Conservation (phyloP, 2,329 filamentous ascomycete species). For the Microsporum canis region DNA sequence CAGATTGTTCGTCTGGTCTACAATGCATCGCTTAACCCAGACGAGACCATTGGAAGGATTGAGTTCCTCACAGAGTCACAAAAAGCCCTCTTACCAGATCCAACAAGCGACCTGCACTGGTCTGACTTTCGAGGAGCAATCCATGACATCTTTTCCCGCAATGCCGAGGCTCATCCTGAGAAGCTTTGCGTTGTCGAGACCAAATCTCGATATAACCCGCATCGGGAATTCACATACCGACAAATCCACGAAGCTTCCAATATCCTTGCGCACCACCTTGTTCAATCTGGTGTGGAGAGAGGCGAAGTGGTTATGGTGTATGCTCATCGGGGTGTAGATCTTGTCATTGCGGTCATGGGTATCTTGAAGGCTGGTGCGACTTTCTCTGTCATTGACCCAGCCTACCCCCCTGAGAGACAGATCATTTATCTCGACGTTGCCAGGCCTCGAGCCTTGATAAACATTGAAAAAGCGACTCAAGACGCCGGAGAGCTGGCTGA, state of each 20-base stretch:
- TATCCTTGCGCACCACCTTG: slow-evolving; percentile 65
- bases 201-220: slow-evolving; percentile 38
- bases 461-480: slow-evolving; percentile 59
- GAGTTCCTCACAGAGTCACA: slow-evolving; percentile 26
- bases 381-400: slow-evolving; percentile 59
- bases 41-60: slow-evolving; percentile 33
- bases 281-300: slow-evolving; percentile 57
- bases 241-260: slow-evolving; percentile 83
- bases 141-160: slow-evolving; percentile 16
- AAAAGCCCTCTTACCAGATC: slow-evolving; percentile 27
- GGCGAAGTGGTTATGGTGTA: slow-evolving; percentile 93
- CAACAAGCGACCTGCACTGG: slow-evolving; percentile 36
- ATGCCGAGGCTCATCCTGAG: slow-evolving; percentile 56
- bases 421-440: slow-evolving; percentile 75
- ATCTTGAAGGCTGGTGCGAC: slow-evolving; percentile 49
- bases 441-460: slow-evolving; percentile 58
- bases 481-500: slow-evolving; percentile 54
- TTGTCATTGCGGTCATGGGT: slow-evolving; percentile 73
- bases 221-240: slow-evolving; percentile 65
- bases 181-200: slow-evolving; percentile 59
- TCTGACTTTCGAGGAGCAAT: slow-evolving; percentile 32
- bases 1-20: slow-evolving; percentile 34
- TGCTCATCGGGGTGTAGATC: slow-evolving; percentile 68
- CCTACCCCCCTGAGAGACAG: slow-evolving; percentile 69
- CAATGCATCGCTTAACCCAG: slow-evolving; percentile 30